Percentiles rank a stretch among this genome's conserved stretches.
phyloP scores from a whole-genome alignment of 306 rosid species.

The Biancaea sappan region DNA sequence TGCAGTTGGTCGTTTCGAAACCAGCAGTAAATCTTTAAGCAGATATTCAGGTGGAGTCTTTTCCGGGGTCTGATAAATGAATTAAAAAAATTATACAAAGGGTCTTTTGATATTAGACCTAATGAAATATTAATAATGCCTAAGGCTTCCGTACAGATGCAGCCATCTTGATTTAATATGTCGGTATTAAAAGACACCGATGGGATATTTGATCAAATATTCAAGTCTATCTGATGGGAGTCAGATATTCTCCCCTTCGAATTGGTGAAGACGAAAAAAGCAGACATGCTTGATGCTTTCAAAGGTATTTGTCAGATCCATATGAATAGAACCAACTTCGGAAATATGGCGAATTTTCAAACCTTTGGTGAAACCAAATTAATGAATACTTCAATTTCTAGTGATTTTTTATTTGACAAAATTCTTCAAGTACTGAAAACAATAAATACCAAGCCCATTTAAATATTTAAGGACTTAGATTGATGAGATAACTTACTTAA shows the following conservation, averaged over 20 bases:
- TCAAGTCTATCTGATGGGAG: neutral
- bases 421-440: neutral
- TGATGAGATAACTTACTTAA: neutral
- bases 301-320: neutral
- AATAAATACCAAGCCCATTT: neutral
- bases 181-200: too few relatives aligned
- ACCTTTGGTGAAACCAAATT: neutral
- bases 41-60: too few relatives aligned
- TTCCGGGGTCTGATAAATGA: too few relatives aligned
- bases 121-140: neutral
- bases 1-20: neutral
- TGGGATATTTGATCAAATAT: too few relatives aligned
- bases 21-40: too few relatives aligned
- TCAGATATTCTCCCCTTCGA: neutral
- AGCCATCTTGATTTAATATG: too few relatives aligned
- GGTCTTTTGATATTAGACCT: neutral
- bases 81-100: too few relatives aligned
- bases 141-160: too few relatives aligned
- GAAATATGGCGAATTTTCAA: neutral
- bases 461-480: neutral
- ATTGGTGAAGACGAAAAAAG: neutral
- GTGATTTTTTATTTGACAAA: neutral
- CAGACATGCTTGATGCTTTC: neutral
- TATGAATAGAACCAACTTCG: neutral
- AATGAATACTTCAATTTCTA: neutral